Percentiles rank a stretch among this genome's conserved stretches.
phyloP scores from a whole-genome alignment of 2,329 filamentous ascomycete species.

The Volutella citrinella region DNA sequence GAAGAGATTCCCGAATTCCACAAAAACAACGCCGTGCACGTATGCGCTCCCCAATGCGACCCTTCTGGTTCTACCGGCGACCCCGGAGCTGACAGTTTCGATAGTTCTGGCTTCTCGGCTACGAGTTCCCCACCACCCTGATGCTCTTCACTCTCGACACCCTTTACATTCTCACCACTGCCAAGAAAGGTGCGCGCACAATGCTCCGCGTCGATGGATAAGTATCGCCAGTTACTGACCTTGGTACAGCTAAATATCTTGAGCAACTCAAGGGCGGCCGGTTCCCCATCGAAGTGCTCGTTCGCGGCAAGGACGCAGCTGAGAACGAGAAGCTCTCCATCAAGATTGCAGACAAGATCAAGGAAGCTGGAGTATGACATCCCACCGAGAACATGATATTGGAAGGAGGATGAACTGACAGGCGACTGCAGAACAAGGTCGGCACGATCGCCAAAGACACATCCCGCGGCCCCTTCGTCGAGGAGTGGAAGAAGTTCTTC shows the following conservation, averaged over 20 bases:
- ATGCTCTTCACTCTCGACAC: slow-evolving; percentile 88
- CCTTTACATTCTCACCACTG: slow-evolving; percentile 89
- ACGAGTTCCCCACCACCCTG: slow-evolving; percentile 95
- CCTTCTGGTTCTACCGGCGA: too few species aligned
- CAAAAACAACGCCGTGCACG: slow-evolving; percentile 96
- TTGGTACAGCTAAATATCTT: slow-evolving; percentile 74
- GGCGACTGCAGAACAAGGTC: slow-evolving; percentile 83
- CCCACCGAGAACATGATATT: too few species aligned
- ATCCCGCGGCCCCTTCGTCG: slow-evolving; percentile 83
- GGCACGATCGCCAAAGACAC: slow-evolving; percentile 83
- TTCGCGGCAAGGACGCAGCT: slow-evolving; percentile 86
- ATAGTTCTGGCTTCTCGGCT: slow-evolving; percentile 96
- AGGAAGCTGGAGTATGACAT: slow-evolving; percentile 74
- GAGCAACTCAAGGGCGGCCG: slow-evolving; percentile 90
- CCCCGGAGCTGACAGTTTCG: slow-evolving; percentile 20
- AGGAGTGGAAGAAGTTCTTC: slow-evolving; percentile 91
- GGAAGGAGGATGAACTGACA: too few species aligned
- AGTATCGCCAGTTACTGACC: slow-evolving; percentile 30
- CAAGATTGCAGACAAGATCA: slow-evolving; percentile 82
- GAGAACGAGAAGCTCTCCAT: slow-evolving; percentile 90
- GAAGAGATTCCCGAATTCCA: slow-evolving; percentile 83
- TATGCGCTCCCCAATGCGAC: slow-evolving; percentile 46
- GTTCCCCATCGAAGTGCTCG: slow-evolving; percentile 85
- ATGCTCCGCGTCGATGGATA: neutral
- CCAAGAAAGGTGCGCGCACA: slow-evolving; percentile 79